A percentile compares a stretch with the other conserved stretches of the same genome.
Evolutionary conservation across 2,329 filamentous ascomycete species (phyloP).

Genomic region (Periconia digitata): DNA sequence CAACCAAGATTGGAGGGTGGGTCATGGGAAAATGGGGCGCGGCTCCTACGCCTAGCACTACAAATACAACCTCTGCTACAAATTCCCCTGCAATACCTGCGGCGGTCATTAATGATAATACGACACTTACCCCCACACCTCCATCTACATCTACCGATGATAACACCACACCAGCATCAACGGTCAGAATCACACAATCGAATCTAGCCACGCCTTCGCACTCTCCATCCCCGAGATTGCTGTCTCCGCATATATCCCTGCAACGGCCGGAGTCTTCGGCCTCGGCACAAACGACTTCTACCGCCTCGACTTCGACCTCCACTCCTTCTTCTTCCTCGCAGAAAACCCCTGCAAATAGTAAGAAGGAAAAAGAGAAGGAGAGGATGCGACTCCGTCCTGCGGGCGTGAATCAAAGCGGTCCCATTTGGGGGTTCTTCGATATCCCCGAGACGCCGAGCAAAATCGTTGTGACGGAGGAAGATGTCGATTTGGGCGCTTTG

Average conservation of each 20-base stretch:
- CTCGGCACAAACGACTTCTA: conserved; percentile 19
- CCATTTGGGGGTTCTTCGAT: conserved; percentile 44
- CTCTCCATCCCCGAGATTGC: background rate
- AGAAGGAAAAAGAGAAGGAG: conserved; percentile 14
- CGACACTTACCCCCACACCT: background rate
- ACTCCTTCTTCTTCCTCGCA: background rate
- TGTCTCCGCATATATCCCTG: no score
- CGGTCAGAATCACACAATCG: background rate
- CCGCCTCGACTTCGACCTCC: background rate
- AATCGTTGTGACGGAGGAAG: conserved; percentile 39
- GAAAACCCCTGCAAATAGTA: conserved; percentile 12
- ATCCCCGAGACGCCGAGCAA: conserved; percentile 36
- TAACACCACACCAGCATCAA: background rate
- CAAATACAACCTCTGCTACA: background rate
- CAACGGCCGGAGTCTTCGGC: conserved; percentile 20
- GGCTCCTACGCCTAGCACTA: conserved; percentile 45
- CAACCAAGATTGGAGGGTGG: conserved; percentile 65
- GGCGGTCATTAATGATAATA: background rate
- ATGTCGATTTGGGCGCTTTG: conserved; percentile 35
- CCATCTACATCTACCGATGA: background rate
- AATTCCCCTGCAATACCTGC: background rate
- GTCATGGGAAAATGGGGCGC: conserved; percentile 65
- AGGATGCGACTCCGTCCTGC: conserved; percentile 25
- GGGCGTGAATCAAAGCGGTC: conserved; percentile 43
- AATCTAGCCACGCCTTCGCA: background rate